Conservation (phyloP, 1,139 yeast genomes). For the Debaryomyces fabryi region DNA sequence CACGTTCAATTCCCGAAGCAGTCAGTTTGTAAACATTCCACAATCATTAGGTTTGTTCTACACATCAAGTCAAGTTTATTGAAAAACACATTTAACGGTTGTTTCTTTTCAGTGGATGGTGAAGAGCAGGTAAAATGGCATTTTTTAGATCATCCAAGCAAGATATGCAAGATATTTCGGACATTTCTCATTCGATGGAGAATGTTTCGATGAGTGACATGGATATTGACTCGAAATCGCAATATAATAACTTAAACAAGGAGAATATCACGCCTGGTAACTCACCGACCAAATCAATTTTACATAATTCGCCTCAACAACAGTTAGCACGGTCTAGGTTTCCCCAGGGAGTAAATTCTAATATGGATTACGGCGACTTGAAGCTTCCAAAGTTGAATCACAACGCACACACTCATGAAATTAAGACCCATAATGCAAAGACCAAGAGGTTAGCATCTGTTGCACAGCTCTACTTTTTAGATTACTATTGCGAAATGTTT, state of each 20-base stretch:
- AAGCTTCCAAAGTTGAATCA: slow-evolving; percentile 8
- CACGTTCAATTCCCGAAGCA: slow-evolving; percentile 2
- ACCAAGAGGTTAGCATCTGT: slow-evolving; percentile 88
- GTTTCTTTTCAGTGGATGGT: slow-evolving; percentile 1
- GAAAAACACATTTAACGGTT: background rate
- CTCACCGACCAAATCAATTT: slow-evolving; percentile 47
- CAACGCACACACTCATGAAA: slow-evolving; percentile 5
- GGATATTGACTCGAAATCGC: slow-evolving; percentile 7
- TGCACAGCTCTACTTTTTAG: slow-evolving; percentile 80
- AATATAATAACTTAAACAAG: slow-evolving; percentile 30
- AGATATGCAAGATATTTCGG: slow-evolving; percentile 32
- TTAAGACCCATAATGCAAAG: slow-evolving; percentile 68
- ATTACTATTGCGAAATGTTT: slow-evolving; percentile 94
- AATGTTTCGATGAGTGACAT: slow-evolving; percentile 37
- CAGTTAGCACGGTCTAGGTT: slow-evolving; percentile 9
- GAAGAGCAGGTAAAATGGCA: background rate
- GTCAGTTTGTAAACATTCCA: slow-evolving; percentile 12
- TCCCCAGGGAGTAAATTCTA: slow-evolving; percentile 8
- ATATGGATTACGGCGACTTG: background rate
- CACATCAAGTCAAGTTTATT: background rate
- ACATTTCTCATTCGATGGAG: slow-evolving; percentile 49
- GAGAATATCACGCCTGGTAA: slow-evolving; percentile 49
- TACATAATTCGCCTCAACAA: slow-evolving; percentile 37
- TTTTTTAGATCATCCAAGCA: slow-evolving; percentile 25
- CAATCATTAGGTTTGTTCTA: slow-evolving; percentile 6